Evolutionary conservation across 352 stramenopile species (phyloP).

Genomic region (Peronospora farinosa): DNA sequence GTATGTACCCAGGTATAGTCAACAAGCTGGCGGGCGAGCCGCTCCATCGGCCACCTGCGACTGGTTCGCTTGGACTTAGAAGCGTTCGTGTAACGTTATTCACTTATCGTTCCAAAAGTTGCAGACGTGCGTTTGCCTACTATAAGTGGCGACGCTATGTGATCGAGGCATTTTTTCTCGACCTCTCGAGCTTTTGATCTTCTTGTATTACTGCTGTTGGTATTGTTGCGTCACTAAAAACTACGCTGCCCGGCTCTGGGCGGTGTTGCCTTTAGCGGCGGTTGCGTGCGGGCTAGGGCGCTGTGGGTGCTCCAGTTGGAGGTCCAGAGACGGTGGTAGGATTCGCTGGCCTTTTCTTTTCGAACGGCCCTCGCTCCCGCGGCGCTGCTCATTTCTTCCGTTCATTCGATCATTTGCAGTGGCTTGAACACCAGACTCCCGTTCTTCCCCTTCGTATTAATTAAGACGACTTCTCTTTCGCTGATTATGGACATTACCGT

Average conservation of each 20-base stretch:
- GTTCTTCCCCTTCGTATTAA: background rate
- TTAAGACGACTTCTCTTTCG: background rate
- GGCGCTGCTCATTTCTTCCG: constrained; percentile 21
- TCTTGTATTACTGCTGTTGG: background rate
- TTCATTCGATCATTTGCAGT: constrained; percentile 39
- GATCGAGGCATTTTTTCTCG: background rate
- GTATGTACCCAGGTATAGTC: background rate
- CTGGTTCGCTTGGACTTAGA: background rate
- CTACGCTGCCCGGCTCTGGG: constrained; percentile 12
- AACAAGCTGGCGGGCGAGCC: background rate
- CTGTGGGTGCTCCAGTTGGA: constrained; percentile 21
- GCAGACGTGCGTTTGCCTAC: background rate
- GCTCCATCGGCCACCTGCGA: background rate
- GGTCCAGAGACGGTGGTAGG: constrained; percentile 26
- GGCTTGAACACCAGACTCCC: constrained; percentile 11
- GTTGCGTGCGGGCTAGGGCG: constrained; percentile 15
- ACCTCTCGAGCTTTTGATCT: background rate
- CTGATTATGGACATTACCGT: constrained; percentile 68
- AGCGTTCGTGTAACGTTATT: constrained; percentile 4
- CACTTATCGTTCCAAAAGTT: constrained; percentile 7
- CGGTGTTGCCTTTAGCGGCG: constrained; percentile 9
- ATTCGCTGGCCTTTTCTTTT: constrained; percentile 31
- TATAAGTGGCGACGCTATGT: background rate
- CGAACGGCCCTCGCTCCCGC: constrained; percentile 20
- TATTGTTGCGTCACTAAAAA: constrained; percentile 8